Base-by-base conservation (phyloP, 345 rosid genomes). In the Populus euphratica region DNA sequence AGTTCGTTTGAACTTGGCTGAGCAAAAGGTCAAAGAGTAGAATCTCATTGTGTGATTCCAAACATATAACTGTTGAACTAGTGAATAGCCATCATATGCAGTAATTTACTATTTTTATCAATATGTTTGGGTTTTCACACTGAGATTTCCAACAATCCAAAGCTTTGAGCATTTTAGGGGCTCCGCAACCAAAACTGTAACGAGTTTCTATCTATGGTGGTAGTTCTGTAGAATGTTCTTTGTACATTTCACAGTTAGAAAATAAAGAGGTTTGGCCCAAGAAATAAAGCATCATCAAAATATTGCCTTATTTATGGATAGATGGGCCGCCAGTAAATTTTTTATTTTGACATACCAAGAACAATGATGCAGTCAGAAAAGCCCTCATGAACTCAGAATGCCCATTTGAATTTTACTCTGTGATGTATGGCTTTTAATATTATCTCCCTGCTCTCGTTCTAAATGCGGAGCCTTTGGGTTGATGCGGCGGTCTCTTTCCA, bases 401-500 rank as follows among this genome's bases (percentile, higher is more conserved):
- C 76, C 78, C 78, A 56, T 77, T 27, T 9, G 43, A 71, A 17
- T 21, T 3, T 38, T 49, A 44, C 9, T 68, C 79, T 33, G 49
- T 5, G 10, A 8, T 35, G 25, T 59, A 8, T 9, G 6, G 27
- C 21, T 20, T 49, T 72, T 10, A 44, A 70, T 47, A 9, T 81
- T 63, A 91, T 85, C 89, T 81, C 70, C 82, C 85, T 72, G 78
- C 79, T 81, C 69, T 77, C 13, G 74, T 75, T 85, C 86, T 81
- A 56, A 87, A 85, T 21, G 83, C 63, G 4, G 83, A 12, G 4
- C 72, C 79, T 83, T 86, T 89, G 72, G 86, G 79, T 80, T 84
- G 92, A 39, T 68, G 47, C 52, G 68, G 72, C 62, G 73, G 86
- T 84, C 89, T 89, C 85, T 91, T 91, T 35, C 87, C 88, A 54